Base-by-base conservation (phyloP, 305 asterid species). In the Rubia peregrina region DNA sequence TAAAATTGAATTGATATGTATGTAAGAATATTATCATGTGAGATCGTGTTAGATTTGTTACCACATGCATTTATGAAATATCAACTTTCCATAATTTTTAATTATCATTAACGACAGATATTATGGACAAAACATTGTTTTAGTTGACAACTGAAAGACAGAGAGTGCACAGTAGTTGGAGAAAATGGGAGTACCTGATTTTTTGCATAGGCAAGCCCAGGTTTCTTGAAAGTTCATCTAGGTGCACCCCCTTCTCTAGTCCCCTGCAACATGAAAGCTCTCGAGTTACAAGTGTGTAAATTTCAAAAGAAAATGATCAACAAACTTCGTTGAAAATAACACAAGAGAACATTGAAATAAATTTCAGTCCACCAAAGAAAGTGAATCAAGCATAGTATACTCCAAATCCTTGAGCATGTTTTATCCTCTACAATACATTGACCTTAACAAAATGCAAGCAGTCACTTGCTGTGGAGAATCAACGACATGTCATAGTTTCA, bases 181-280 rank as follows among this genome's bases (percentile, higher is more conserved):
- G 65, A 63, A 12, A 74, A 11, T 26, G 8, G 26, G 69, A 65
- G 17, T 80, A 89, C 98, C 68, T 62, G 73, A 88, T 82, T 79
- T 81, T 83, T 6, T 71, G 79, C 33, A 80, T 75, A 19, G 96
- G 90, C 67, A 87, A 5, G 43, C 82, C 84, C 57, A 88, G 86
- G 43, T 81, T 81, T 62, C 73, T 78, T 24, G 74, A 82, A 71
- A 89, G 82, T 67, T 88, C 90, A 71, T 71, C 61, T 51, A 85
- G 84, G 74, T 87, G 90, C 33, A 82, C 82, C 67, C 96, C 96
- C 43, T 73, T 79, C 26, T 77, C 90, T 49, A 71, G 56, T 62
- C 62, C 71, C 61, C 98, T 91, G 94, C 72, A 80, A 79, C 42
- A 73, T 24, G 51, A 66, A 55, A 78, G 67, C 71, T 61, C 40